Base-by-base conservation (phyloP, 306 rosid genomes). In the Prinsepia uniflora region DNA sequence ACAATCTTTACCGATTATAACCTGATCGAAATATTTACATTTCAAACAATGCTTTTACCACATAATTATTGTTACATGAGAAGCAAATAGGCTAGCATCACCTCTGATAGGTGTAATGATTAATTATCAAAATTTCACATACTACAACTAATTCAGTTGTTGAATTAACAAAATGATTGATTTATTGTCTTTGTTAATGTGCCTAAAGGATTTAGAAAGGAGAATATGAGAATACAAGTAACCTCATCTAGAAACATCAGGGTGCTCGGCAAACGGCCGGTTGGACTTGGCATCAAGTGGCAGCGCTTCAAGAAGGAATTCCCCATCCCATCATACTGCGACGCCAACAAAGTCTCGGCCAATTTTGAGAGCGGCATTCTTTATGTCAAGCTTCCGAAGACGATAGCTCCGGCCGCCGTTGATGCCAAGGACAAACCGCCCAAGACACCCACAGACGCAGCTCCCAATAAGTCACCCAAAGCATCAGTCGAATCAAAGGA, bases 231-330 rank as follows among this genome's bases (percentile, higher is more conserved):
- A 43, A 78, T 92, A 72, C 91, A 90, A 60, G 61, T 86, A 64
- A 86, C 92, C 0, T 79, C 91, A 18, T 5, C 44, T 0, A 65
- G 73, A 9, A 30, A 65, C 24, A 34, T 92, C 22, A 85, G 82
- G 76, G 42, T 92, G 47, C 49, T 20, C 0, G 95, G 96, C 7
- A 83, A 88, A 70, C 65, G 86, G 17, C 61, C 40, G n/a, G 39
- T 76, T 2, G 9, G 24, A 2, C 61, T 36, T 4, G 76, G 13
- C 19, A 81, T 76, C 55, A 73, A 19, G 64, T 63, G 84, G 89
- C 89, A 83, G 53, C 89, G 89, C 44, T 88, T 88, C 61, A 4
- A 12, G 2, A 88, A 68, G 60, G 96, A 92, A 64, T 77, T 88
- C 46, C 17, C 80, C 2, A 41, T 92, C 63, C 71, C 87, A 36